Conservation (phyloP, 768 basidiomycete genomes). For the Boletus coccyginus region DNA sequence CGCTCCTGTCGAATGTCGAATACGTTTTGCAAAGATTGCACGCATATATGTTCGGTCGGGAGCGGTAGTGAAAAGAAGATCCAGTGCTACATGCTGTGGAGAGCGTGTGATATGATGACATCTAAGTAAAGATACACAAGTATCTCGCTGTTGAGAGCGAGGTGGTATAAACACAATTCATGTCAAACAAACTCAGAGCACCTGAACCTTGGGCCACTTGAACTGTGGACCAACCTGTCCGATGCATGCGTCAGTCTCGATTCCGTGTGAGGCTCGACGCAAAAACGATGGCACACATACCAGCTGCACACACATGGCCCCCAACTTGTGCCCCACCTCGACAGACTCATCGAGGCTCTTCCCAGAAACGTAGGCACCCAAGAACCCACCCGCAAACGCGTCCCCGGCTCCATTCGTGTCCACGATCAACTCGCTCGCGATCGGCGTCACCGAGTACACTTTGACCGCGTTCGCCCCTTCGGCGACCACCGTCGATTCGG, state of each 20-base stretch:
- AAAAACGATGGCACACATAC: constrained; percentile 37
- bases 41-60: neutral
- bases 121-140: constrained; percentile 25
- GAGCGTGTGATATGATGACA: constrained; percentile 25
- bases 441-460: constrained; percentile 52
- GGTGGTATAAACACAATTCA: constrained; percentile 1
- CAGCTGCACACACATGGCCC: constrained; percentile 80
- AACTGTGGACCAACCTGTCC: constrained; percentile 53
- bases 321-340: constrained; percentile 84
- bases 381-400: constrained; percentile 93
- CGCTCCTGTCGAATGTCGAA: constrained; percentile 9
- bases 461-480: constrained; percentile 54
- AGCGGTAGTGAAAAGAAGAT: neutral
- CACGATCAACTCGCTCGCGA: constrained; percentile 66
- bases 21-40: neutral
- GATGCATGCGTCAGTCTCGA: neutral
- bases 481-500: constrained; percentile 77
- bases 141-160: constrained; percentile 33
- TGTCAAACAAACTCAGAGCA: constrained; percentile 30
- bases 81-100: constrained; percentile 37
- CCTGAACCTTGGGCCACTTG: constrained; percentile 54
- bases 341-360: constrained; percentile 76
- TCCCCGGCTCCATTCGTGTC: constrained; percentile 99
- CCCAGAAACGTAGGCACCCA: constrained; percentile 79
- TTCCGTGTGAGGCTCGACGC: too few relatives aligned